Evolutionary conservation across 805 yeast genomes (phyloP).

Genomic region (Lipomyces lipofer): DNA sequence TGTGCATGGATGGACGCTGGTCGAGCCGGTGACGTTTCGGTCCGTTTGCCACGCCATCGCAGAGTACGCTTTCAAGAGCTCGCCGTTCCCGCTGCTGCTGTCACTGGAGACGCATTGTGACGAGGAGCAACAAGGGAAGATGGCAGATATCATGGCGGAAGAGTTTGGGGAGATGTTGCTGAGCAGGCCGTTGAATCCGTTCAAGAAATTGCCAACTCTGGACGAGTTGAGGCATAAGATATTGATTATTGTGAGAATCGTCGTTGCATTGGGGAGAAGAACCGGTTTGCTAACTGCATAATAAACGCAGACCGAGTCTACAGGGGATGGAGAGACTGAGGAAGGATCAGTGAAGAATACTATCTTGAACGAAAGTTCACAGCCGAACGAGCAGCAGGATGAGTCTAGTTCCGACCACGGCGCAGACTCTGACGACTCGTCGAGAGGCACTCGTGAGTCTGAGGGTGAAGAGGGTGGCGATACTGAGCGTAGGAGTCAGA

Average conservation of each 20-base stretch:
- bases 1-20: conserved; percentile 81
- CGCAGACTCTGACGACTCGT: conserved; percentile 1
- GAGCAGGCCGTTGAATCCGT: conserved; percentile 40
- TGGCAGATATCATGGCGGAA: conserved; percentile 53
- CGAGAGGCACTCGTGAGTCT: background rate
- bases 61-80: conserved; percentile 82
- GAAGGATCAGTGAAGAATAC: no score
- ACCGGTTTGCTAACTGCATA: no score
- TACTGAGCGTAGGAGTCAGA: background rate
- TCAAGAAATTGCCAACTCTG: conserved; percentile 65
- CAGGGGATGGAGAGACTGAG: background rate
- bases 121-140: conserved; percentile 58
- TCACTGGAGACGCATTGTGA: conserved; percentile 85
- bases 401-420: conserved; percentile 16
- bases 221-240: conserved; percentile 65
- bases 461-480: background rate
- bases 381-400: conserved; percentile 46
- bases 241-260: conserved; percentile 65
- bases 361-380: conserved; percentile 20
- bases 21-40: conserved; percentile 65
- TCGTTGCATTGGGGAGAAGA: no score
- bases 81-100: conserved; percentile 79
- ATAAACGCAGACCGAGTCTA: conserved; percentile 1
- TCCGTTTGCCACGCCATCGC: conserved; percentile 60
- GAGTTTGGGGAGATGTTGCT: conserved; percentile 61